phyloP scores from a whole-genome alignment of 2,329 filamentous ascomycete genomes.

The Botrytis fragariae region DNA sequence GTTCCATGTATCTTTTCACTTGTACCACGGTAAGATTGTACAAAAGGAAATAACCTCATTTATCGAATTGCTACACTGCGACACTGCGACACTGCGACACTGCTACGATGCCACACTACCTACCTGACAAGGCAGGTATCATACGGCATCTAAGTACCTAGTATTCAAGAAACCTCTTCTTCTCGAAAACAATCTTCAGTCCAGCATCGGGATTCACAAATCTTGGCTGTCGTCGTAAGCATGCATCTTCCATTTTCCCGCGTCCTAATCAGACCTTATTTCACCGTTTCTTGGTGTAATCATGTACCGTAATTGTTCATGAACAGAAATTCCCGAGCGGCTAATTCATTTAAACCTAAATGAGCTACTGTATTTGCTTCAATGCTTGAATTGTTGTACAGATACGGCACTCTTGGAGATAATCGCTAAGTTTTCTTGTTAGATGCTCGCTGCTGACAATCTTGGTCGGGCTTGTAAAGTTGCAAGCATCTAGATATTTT shows the following conservation, averaged over 20 bases:
- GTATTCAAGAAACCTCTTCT: background rate
- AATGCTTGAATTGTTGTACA: background rate
- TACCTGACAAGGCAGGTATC: background rate
- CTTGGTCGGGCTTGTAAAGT: background rate
- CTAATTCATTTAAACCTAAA: constrained; percentile 9
- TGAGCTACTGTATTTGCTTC: background rate
- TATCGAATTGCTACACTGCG: background rate
- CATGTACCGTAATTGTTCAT: background rate
- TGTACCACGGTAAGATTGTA: background rate
- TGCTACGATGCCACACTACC: background rate
- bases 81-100: background rate
- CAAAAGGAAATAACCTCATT: constrained; percentile 5
- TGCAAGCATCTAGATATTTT: background rate
- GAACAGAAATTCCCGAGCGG: constrained; percentile 7
- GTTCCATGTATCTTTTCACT: background rate
- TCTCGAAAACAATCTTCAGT: background rate
- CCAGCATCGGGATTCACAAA: background rate
- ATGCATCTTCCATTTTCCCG: background rate
- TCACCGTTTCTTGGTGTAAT: background rate
- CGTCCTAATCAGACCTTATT: background rate
- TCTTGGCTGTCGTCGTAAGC: background rate
- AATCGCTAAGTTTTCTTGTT: background rate
- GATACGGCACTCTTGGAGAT: background rate
- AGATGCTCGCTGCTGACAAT: background rate
- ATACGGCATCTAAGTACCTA: background rate